These are phyloP conservation scores for Nitzschia sp. DNA, from an alignment of 108 stramenopile genomes.

Conservation along the genomic window DNA sequence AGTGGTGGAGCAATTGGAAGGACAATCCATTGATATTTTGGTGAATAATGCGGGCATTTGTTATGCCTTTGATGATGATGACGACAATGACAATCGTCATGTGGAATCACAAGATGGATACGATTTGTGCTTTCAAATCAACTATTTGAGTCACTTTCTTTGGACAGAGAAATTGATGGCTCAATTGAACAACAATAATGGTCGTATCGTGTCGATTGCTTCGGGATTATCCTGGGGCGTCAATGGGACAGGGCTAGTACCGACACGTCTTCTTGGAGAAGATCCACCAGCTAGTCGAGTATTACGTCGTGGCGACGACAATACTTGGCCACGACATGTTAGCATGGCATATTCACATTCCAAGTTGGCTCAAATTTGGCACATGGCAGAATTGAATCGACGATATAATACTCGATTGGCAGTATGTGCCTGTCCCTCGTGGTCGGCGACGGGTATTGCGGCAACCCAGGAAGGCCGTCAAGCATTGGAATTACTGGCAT, in stretches of 20 bases:
- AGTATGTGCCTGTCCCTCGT: conserved; percentile 8
- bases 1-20: conserved; percentile 27
- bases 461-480: background rate
- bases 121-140: conserved; percentile 42
- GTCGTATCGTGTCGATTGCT: background rate
- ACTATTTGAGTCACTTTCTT: conserved; percentile 67
- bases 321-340: background rate
- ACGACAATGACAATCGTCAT: background rate
- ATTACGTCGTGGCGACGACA: background rate
- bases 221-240: conserved; percentile 4
- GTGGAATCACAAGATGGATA: conserved; percentile 14
- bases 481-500: background rate
- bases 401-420: background rate
- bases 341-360: conserved; percentile 40
- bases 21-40: conserved; percentile 51
- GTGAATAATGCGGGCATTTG: conserved; percentile 65
- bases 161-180: conserved; percentile 50
- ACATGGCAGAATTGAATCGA: conserved; percentile 9
- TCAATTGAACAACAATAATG: background rate
- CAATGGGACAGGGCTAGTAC: conserved; percentile 7
- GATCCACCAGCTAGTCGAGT: conserved; percentile 3
- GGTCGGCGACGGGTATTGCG: conserved; percentile 9
- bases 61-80: conserved; percentile 1
- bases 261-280: background rate
- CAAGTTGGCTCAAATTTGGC: conserved; percentile 62